These are phyloP conservation scores for Rugonectria rugulosa DNA, from an alignment of 2,329 filamentous ascomycete genomes.

Conservation along the genomic window DNA sequence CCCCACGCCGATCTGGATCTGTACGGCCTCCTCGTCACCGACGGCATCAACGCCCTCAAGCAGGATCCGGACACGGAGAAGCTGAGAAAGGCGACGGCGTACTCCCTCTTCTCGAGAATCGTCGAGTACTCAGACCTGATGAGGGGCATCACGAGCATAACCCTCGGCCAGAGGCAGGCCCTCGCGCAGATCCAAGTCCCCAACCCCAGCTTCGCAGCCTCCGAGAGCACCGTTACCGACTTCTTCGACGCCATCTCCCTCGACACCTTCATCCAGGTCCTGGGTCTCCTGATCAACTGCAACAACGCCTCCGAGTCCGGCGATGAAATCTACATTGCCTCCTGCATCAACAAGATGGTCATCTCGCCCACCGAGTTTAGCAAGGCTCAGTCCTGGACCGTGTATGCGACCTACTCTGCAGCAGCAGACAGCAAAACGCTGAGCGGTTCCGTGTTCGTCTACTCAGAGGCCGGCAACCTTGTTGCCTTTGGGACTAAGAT, in stretches of 20 bases:
- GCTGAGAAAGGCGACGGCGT: conserved; percentile 21
- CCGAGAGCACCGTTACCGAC: conserved; percentile 21
- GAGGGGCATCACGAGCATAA: conserved; percentile 26
- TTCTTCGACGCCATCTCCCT: conserved; percentile 29
- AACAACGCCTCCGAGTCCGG: conserved; percentile 18
- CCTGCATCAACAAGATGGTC: conserved; percentile 25
- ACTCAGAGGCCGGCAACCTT: conserved; percentile 18
- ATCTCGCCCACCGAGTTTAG: conserved; percentile 23
- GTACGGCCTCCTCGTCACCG: conserved; percentile 20
- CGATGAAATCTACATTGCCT: conserved; percentile 27
- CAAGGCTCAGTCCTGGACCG: conserved; percentile 20
- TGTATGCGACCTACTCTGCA: conserved; percentile 29
- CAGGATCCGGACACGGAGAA: conserved; percentile 22
- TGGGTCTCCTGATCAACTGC: conserved; percentile 31
- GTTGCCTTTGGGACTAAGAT: conserved; percentile 24
- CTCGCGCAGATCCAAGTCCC: conserved; percentile 27
- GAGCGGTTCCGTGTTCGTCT: conserved; percentile 28
- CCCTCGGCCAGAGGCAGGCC: conserved; percentile 21
- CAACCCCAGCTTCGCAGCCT: neutral
- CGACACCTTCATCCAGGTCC: conserved; percentile 34
- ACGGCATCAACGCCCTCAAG: conserved; percentile 16
- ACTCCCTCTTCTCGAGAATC: conserved; percentile 27
- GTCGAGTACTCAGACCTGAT: conserved; percentile 28
- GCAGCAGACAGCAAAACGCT: conserved; percentile 19
- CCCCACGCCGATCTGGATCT: conserved; percentile 19